Percentiles rank a stretch among this genome's conserved stretches.
Evolutionary conservation across 176 grass and related monocot genomes (phyloP).

Genomic region (Pharus latifolius): DNA sequence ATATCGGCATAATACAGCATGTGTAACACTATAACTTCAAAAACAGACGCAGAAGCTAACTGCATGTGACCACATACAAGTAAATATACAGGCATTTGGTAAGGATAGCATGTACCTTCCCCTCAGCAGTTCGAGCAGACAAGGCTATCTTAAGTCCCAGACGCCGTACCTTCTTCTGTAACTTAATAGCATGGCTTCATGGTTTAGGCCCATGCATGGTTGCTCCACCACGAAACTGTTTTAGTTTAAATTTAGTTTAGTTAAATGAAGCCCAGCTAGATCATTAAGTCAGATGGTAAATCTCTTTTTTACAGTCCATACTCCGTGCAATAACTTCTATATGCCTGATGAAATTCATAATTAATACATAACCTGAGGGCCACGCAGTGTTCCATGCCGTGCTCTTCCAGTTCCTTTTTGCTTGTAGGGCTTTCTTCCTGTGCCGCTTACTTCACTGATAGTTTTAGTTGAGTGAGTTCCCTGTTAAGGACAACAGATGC

Average conservation of each 20-base stretch:
- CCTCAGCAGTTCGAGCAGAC: slow-evolving; percentile 73
- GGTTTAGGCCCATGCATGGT: slow-evolving; percentile 90
- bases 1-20: too few relatives aligned
- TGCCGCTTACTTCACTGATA: slow-evolving; percentile 78
- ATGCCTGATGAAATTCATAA: not conserved
- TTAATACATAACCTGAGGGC: slow-evolving; percentile 49
- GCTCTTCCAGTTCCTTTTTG: slow-evolving; percentile 87
- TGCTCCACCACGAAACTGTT: slow-evolving; percentile 77
- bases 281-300: not conserved
- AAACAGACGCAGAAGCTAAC: not conserved
- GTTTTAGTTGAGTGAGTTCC: slow-evolving; percentile 90
- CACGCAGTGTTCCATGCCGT: slow-evolving; percentile 65
- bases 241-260: slow-evolving; percentile 17
- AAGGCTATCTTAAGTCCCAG: slow-evolving; percentile 86
- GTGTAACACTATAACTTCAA: too few relatives aligned
- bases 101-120: slow-evolving; percentile 46
- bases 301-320: not conserved
- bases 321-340: not conserved
- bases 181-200: slow-evolving; percentile 81
- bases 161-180: slow-evolving; percentile 75
- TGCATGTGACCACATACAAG: not conserved
- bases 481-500: slow-evolving; percentile 25
- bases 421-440: slow-evolving; percentile 68
- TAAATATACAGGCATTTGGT: not conserved
- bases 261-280: not conserved